phyloP scores from a whole-genome alignment of 2,329 filamentous ascomycete species.

The Hymenoscyphus linearis region DNA sequence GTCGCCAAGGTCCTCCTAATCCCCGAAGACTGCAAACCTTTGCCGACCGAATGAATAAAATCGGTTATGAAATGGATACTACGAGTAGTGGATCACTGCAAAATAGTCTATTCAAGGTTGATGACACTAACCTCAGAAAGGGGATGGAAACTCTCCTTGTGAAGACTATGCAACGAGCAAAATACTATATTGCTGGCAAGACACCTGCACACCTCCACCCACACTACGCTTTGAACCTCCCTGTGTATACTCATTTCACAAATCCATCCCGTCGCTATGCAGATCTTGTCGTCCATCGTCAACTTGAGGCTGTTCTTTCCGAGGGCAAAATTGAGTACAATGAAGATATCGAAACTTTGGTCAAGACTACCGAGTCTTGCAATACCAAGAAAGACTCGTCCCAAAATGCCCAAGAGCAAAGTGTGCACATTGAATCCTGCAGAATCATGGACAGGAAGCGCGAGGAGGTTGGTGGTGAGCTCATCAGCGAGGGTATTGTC shows the following conservation, averaged over 20 bases:
- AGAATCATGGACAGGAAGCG: constrained; percentile 90
- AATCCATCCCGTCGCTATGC: constrained; percentile 92
- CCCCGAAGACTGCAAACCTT: constrained; percentile 84
- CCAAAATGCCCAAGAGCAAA: constrained; percentile 96
- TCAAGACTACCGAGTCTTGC: constrained; percentile 90
- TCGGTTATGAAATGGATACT: constrained; percentile 85
- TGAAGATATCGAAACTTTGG: constrained; percentile 81
- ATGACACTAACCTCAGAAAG: constrained; percentile 84
- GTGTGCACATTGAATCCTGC: constrained; percentile 96
- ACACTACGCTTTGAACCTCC: constrained; percentile 89
- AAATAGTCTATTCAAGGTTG: constrained; percentile 90
- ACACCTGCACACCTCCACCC: constrained; percentile 70
- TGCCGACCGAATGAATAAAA: constrained; percentile 83
- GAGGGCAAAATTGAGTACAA: constrained; percentile 76
- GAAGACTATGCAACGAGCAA: constrained; percentile 94
- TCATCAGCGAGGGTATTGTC: constrained; percentile 93
- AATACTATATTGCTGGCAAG: constrained; percentile 86
- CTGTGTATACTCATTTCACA: constrained; percentile 95
- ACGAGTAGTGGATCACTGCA: constrained; percentile 87
- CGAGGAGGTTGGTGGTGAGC: constrained; percentile 79
- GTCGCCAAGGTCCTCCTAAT: constrained; percentile 80
- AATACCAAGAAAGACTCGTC: constrained; percentile 99
- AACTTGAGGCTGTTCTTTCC: constrained; percentile 81
- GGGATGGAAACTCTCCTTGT: constrained; percentile 95
- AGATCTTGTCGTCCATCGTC: constrained; percentile 91